Percentiles rank a stretch among this genome's conserved stretches.
Evolutionary conservation across 495 filamentous ascomycete genomes (phyloP).

Genomic region (Hypoxylon crocopeplum): DNA sequence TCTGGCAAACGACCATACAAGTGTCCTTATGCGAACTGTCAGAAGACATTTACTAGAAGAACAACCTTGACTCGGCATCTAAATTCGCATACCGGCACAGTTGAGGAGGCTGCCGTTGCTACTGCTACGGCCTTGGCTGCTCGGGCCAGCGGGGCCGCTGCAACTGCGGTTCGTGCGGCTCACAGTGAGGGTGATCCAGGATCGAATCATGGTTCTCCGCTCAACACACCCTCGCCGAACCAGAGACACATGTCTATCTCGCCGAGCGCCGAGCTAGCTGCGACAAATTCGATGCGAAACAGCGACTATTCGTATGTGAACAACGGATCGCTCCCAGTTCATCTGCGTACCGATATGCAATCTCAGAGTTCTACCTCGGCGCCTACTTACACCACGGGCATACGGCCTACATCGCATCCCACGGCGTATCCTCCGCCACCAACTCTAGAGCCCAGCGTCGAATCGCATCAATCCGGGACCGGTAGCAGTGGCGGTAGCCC

Average conservation of each 20-base stretch:
- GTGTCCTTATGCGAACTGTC: constrained; percentile 95
- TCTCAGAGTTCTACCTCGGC: constrained; percentile 72
- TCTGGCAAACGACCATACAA: constrained; percentile 97
- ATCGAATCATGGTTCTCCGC: constrained; percentile 81
- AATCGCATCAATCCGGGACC: constrained; percentile 67
- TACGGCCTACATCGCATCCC: constrained; percentile 77
- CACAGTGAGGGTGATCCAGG: constrained; percentile 79
- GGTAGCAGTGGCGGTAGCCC: constrained; percentile 74
- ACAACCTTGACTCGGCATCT: constrained; percentile 96
- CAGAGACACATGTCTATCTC: constrained; percentile 79
- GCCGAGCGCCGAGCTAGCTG: constrained; percentile 76
- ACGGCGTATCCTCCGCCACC: constrained; percentile 79
- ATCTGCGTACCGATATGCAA: constrained; percentile 79
- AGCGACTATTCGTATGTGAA: constrained; percentile 74
- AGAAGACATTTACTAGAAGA: constrained; percentile 96
- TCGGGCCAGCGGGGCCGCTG: constrained; percentile 49
- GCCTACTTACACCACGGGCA: constrained; percentile 64
- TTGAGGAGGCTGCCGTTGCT: constrained; percentile 90
- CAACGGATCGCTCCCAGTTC: constrained; percentile 77
- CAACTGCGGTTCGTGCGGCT: constrained; percentile 49
- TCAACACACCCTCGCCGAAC: constrained; percentile 86
- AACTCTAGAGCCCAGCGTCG: constrained; percentile 86
- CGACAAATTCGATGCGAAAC: constrained; percentile 74
- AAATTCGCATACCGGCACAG: constrained; percentile 93
- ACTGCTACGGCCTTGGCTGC: constrained; percentile 70